Conservation (phyloP, 352 stramenopile species). For the Pythium periplocum region DNA sequence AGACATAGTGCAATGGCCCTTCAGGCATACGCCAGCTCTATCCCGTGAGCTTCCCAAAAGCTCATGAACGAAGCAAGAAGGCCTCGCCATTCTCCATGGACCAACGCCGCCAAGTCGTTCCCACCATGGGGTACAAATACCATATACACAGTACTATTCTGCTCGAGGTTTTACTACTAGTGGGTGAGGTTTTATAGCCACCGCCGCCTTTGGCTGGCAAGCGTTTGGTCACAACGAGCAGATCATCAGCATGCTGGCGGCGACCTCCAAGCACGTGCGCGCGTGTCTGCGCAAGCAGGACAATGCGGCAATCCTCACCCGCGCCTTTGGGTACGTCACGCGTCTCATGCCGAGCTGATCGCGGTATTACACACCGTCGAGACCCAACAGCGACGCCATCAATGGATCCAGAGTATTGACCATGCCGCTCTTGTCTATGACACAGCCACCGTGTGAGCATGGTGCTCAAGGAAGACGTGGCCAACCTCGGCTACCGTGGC, state of each 20-base stretch:
- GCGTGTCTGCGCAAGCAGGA: slow-evolving; percentile 31
- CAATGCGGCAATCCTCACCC: slow-evolving; percentile 34
- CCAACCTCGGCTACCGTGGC: slow-evolving; percentile 82
- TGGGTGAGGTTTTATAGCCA: no score
- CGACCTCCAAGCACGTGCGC: slow-evolving; percentile 2
- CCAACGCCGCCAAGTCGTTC: no score
- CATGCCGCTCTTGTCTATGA: not conserved
- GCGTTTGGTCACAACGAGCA: not conserved
- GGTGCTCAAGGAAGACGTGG: slow-evolving; percentile 83
- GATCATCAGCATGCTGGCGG: not conserved
- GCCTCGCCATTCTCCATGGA: no score
- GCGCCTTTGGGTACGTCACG: slow-evolving; percentile 59
- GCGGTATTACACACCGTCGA: not conserved
- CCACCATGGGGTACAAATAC: no score
- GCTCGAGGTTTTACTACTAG: no score
- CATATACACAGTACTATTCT: no score
- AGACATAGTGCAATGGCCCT: no score
- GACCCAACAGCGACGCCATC: not conserved
- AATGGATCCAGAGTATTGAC: not conserved
- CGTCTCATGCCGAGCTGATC: not conserved
- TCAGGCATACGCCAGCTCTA: no score
- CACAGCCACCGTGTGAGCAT: slow-evolving; percentile 76
- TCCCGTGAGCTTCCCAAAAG: no score
- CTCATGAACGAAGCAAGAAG: no score
- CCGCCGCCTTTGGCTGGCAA: slow-evolving; percentile 1